A percentile compares a stretch with the other conserved stretches of the same genome.
These are phyloP conservation scores for Xylaria sp. DNA, from an alignment of 2,329 filamentous ascomycete species.

Conservation along the genomic window DNA sequence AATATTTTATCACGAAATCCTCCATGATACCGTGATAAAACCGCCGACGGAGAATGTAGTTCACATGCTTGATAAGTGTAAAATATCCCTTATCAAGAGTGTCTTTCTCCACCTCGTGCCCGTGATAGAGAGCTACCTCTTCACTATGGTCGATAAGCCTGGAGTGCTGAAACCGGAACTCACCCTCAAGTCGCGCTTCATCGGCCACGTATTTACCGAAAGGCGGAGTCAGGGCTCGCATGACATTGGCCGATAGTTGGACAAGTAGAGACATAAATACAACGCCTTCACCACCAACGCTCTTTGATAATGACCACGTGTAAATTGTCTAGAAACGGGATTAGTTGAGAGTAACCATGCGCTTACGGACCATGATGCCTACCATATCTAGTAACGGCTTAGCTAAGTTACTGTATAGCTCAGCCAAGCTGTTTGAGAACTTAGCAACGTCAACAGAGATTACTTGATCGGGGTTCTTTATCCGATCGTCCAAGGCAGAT, in stretches of 20 bases:
- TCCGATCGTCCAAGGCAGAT: constrained; percentile 92
- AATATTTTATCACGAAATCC: constrained; percentile 99
- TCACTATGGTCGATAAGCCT: constrained; percentile 95
- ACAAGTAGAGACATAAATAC: constrained; percentile 96
- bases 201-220: constrained; percentile 99
- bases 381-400: constrained; percentile 96
- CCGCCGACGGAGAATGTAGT: constrained; percentile 87
- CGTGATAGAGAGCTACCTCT: constrained; percentile 90
- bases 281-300: constrained; percentile 94
- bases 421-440: constrained; percentile 93
- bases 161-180: constrained; percentile 95
- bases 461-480: constrained; percentile 98
- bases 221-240: constrained; percentile 93
- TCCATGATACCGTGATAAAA: constrained; percentile 99
- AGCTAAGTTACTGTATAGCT: constrained; percentile 94
- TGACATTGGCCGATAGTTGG: constrained; percentile 89
- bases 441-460: constrained; percentile 97
- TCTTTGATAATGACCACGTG: constrained; percentile 91
- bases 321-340: constrained; percentile 75
- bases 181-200: constrained; percentile 91
- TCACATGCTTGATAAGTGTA: constrained; percentile 98
- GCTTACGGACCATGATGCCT: constrained; percentile 37
- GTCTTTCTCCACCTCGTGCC: constrained; percentile 94
- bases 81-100: constrained; percentile 98
- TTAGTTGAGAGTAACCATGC: constrained; percentile 42